Evolutionary conservation across 768 basidiomycete species (phyloP).

Genomic region (Naganishia onofrii): DNA sequence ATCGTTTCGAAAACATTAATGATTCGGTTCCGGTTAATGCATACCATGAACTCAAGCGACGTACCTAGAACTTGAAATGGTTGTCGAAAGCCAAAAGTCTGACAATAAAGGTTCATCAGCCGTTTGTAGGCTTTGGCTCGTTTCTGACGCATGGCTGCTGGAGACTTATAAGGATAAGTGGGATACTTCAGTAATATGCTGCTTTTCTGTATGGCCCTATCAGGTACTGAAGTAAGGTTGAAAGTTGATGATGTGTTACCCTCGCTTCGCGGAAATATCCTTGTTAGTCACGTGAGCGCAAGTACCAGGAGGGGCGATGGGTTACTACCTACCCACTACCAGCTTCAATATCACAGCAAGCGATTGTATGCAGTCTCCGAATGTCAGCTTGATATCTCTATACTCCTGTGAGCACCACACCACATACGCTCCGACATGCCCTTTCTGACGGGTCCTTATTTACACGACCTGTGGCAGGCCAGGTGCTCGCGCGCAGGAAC

Average conservation of each 20-base stretch:
- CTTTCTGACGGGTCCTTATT: no score
- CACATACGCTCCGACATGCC: no score
- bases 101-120: conserved; percentile 84
- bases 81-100: conserved; percentile 83
- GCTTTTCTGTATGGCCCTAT: not conserved
- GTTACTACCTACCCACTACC: no score
- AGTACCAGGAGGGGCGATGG: not conserved
- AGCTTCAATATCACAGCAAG: no score
- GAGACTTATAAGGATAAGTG: not conserved
- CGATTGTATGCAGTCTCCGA: no score
- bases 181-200: not conserved
- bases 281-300: not conserved
- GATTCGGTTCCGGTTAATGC: no score
- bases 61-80: conserved; percentile 89
- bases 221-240: not conserved
- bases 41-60: conserved; percentile 33
- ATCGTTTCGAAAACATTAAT: no score
- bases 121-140: conserved; percentile 91
- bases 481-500: no score
- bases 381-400: no score
- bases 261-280: conserved; percentile 2
- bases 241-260: not conserved
- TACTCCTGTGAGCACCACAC: no score
- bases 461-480: no score
- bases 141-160: conserved; percentile 76